Percentiles rank a stretch among this genome's conserved stretches.
Conservation (phyloP, 2,329 filamentous ascomycete genomes). For the Xylaria sp. region DNA sequence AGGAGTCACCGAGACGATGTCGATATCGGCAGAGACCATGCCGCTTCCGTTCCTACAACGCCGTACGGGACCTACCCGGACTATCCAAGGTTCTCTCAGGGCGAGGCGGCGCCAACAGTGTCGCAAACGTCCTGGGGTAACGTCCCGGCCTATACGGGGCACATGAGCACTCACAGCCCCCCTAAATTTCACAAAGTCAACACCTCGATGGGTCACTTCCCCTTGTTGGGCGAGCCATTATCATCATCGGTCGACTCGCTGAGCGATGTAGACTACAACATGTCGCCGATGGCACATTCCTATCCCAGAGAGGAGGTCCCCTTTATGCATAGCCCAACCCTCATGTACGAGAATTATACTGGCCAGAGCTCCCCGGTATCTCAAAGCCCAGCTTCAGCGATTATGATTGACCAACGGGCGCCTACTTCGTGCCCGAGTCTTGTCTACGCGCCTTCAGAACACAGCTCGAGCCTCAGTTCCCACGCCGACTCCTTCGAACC, state of each 20-base stretch:
- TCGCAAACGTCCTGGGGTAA: conserved; percentile 49
- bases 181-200: conserved; percentile 50
- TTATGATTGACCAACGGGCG: conserved; percentile 60
- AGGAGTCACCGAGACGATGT: conserved; percentile 41
- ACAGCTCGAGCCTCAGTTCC: conserved; percentile 62
- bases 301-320: conserved; percentile 58
- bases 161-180: conserved; percentile 41
- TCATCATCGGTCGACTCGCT: conserved; percentile 61
- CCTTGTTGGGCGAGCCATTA: conserved; percentile 53
- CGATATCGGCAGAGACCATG: conserved; percentile 42
- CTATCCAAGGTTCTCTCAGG: conserved; percentile 55
- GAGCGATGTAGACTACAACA: conserved; percentile 61
- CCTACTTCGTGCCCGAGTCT: conserved; percentile 65
- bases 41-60: conserved; percentile 45
- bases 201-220: conserved; percentile 41
- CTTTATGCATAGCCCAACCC: conserved; percentile 57
- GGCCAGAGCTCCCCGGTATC: conserved; percentile 56
- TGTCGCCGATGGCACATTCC: conserved; percentile 58
- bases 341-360: conserved; percentile 61
- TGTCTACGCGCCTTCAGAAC: conserved; percentile 63
- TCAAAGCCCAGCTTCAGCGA: conserved; percentile 57
- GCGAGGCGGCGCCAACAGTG: conserved; percentile 45
- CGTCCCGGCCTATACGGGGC: conserved; percentile 49
- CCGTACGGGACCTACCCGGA: conserved; percentile 47
- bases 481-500: conserved; percentile 62